A percentile compares a stretch with the other conserved stretches of the same genome.
phyloP scores from a whole-genome alignment of 306 rosid genomes.

The Prunus mongolica region DNA sequence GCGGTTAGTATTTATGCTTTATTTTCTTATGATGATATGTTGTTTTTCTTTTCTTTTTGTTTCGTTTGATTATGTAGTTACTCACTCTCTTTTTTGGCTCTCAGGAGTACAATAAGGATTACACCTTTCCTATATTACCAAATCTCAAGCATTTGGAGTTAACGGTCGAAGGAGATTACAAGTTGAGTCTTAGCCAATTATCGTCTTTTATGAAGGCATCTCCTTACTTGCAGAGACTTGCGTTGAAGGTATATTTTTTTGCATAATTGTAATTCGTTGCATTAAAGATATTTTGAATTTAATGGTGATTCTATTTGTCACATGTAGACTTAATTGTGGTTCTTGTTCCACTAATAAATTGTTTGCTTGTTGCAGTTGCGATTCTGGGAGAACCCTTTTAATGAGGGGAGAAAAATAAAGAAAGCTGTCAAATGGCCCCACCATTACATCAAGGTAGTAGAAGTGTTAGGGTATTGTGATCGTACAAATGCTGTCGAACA shows the following conservation, averaged over 20 bases:
- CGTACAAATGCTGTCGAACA: neutral
- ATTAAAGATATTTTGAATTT: too few species aligned
- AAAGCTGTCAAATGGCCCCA: neutral
- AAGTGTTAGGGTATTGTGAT: neutral
- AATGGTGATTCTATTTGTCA: too few species aligned
- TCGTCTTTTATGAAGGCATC: neutral
- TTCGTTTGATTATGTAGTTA: neutral
- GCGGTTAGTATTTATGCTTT: neutral
- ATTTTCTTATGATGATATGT: too few species aligned
- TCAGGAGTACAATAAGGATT: neutral
- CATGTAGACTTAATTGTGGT: too few species aligned
- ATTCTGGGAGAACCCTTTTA: too few species aligned
- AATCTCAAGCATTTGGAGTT: constrained; percentile 5
- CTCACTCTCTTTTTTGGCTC: neutral
- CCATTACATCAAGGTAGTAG: too few species aligned
- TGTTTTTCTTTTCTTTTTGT: too few species aligned
- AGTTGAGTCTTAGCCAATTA: neutral
- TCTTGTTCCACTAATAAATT: too few species aligned
- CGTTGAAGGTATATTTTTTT: neutral
- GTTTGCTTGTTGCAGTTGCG: too few species aligned
- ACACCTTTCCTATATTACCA: neutral
- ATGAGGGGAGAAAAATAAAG: neutral
- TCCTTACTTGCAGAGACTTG: neutral
- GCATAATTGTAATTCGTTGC: too few species aligned
- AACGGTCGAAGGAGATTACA: neutral